These are phyloP conservation scores for Pyrus hybrid DNA, from an alignment of 331 rosid species.

Conservation along the genomic window DNA sequence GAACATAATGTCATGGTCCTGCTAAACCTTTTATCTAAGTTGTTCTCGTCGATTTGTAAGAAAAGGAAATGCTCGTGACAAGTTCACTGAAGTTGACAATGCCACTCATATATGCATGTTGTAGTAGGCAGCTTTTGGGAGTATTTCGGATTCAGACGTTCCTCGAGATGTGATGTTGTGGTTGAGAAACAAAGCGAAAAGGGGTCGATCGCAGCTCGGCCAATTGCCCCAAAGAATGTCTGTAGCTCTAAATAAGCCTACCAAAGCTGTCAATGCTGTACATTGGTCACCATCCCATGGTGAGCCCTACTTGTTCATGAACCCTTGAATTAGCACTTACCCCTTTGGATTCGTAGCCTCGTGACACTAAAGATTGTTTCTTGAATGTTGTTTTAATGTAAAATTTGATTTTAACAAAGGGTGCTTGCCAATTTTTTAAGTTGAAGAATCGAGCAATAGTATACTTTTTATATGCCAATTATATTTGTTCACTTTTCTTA, in stretches of 20 bases:
- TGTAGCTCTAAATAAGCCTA: constrained; percentile 39
- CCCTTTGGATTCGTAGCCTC: not conserved
- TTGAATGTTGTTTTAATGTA: not conserved
- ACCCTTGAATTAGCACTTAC: not conserved
- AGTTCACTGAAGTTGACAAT: not conserved
- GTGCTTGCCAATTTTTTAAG: not conserved
- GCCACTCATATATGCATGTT: not conserved
- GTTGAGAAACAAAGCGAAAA: constrained; percentile 49
- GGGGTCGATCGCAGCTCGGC: constrained; percentile 22
- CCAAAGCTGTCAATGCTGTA: constrained; percentile 61
- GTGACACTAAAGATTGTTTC: not conserved
- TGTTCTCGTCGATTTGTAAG: too few species aligned
- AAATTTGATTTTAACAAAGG: not conserved
- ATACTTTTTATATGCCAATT: not conserved
- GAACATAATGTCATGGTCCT: too few species aligned
- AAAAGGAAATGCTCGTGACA: not conserved
- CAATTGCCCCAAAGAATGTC: constrained; percentile 39
- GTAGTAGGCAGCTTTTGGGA: constrained; percentile 41
- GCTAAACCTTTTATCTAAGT: too few species aligned
- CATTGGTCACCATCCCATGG: constrained; percentile 79
- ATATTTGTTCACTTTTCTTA: constrained; percentile 24
- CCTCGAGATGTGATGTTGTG: constrained; percentile 34
- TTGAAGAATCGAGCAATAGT: not conserved
- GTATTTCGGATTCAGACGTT: constrained; percentile 46
- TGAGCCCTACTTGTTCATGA: constrained; percentile 21